Percentiles rank a stretch among this genome's conserved stretches.
These are phyloP conservation scores for Colletotrichum sp. DNA, from an alignment of 2,329 filamentous ascomycete species.

Conservation along the genomic window DNA sequence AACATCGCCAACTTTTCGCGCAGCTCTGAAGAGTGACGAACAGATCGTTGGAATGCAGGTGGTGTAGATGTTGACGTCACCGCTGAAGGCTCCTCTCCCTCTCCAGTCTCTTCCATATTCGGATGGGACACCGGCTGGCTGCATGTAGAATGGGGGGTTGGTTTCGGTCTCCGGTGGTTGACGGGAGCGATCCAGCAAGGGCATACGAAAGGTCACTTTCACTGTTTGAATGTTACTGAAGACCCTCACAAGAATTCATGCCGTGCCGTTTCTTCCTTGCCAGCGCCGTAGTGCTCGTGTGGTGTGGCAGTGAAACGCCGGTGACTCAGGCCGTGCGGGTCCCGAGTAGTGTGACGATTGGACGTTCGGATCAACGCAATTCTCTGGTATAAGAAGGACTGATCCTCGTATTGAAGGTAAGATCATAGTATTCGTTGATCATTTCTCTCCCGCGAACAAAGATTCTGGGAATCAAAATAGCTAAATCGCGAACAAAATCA, in stretches of 20 bases:
- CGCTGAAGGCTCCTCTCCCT: fast-evolving
- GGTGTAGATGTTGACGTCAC: neutral
- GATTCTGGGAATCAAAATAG: too few relatives aligned
- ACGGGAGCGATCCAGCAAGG: neutral
- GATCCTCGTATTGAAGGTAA: fast-evolving
- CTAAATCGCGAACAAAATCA: too few relatives aligned
- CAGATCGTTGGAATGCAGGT: neutral
- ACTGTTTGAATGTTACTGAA: neutral
- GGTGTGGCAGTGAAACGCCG: neutral
- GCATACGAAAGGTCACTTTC: neutral
- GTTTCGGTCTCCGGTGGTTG: neutral
- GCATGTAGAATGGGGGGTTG: neutral
- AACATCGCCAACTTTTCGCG: fast-evolving
- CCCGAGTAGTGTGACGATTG: neutral
- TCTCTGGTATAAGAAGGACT: neutral
- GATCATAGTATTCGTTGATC: fast-evolving
- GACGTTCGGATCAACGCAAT: neutral
- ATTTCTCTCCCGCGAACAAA: too few relatives aligned
- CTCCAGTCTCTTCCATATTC: neutral
- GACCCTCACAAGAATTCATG: neutral
- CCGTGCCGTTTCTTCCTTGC: fast-evolving
- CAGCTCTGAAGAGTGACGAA: fast-evolving
- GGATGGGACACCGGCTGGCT: neutral
- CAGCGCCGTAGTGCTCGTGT: neutral
- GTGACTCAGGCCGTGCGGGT: neutral